These are phyloP conservation scores for Nyctanthes arbortristis DNA, from an alignment of 257 asterid species.

Conservation along the genomic window DNA sequence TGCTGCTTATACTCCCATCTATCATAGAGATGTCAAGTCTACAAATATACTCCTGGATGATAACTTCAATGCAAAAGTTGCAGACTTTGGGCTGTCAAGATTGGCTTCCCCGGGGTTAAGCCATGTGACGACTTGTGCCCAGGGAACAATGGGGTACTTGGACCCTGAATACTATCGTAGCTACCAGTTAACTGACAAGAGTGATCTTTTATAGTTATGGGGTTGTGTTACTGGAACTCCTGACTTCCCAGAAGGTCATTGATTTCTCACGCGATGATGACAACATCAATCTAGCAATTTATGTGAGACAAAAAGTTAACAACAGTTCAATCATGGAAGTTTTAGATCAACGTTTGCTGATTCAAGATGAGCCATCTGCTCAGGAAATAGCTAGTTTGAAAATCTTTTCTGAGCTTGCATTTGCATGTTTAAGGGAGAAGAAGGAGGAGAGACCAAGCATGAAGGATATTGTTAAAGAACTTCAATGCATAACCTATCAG, in stretches of 20 bases:
- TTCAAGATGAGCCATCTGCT: conserved; percentile 26
- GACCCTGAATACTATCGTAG: conserved; percentile 47
- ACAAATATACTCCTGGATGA: conserved; percentile 44
- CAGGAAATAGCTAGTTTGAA: conserved; percentile 14
- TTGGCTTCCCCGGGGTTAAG: conserved; percentile 42
- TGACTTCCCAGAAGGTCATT: conserved; percentile 43
- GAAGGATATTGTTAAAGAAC: conserved; percentile 41
- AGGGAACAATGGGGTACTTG: conserved; percentile 48
- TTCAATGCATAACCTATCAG: conserved; percentile 26
- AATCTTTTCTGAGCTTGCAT: conserved; percentile 33
- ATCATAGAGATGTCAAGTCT: conserved; percentile 51
- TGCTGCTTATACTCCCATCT: conserved; percentile 44
- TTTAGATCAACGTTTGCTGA: conserved; percentile 34
- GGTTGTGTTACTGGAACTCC: conserved; percentile 43
- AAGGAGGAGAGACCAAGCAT: conserved; percentile 47
- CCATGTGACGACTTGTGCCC: conserved; percentile 49
- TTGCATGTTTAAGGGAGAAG: conserved; percentile 41
- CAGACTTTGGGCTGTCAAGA: conserved; percentile 48
- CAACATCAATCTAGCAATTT: conserved; percentile 35
- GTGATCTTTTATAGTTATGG: conserved; percentile 53
- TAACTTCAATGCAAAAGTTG: conserved; percentile 39
- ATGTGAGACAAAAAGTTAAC: conserved; percentile 31
- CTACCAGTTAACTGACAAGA: conserved; percentile 41
- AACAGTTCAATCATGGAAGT: conserved; percentile 34
- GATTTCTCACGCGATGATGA: conserved; percentile 34